Base-by-base conservation (phyloP, 768 basidiomycete genomes). In the Kwoniella dendrophila region DNA sequence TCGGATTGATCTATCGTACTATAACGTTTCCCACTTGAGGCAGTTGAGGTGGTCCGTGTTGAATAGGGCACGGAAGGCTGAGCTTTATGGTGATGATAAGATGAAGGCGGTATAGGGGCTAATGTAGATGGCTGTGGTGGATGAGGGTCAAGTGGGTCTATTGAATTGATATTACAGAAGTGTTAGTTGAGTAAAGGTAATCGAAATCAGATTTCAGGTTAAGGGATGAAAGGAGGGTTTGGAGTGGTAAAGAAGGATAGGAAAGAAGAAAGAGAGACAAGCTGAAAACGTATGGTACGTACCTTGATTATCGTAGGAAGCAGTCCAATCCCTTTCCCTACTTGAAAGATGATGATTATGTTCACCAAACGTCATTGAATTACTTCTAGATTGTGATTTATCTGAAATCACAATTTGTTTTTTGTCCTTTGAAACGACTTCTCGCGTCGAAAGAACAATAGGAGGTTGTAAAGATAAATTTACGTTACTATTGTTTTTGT, bases 31-130 rank as follows among this genome's bases (percentile, higher is more conserved):
- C 55, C 55, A 33, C 49, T 32, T 18, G 49, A 51, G 18, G 47
- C 26, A 30, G 48, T 52, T 4, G 56, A 57, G 20, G 63, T 43
- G 29, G 63, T 70, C 27, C 66, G 57, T 33, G 69, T 62, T 3
- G 69, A 67, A 4, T 41, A 64, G 43, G 69, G 69, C 4, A 64
- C 63, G 29, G 66, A 67, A 20, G 69, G 69, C 11, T 64, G 59
- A 18, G 60, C 41, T 41, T 67, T 62, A 24, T 59, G 52, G 32
- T 61, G 59, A 20, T 44, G 50, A 30, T 52, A 33, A 34, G 45
- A 59, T 29, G 61, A 45, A 33, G 43, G 63, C 22, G 58, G 32
- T 26, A 30, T 34, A 24, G 33, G 44, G 27, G 33, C 8, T n/a
- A n/a, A 24, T 24, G 36, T 18, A 20, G 49, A 18, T 24, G 27